Percentiles rank a stretch among this genome's conserved stretches.
phyloP scores from a whole-genome alignment of 495 filamentous ascomycete species.

The Xylaria venustula region DNA sequence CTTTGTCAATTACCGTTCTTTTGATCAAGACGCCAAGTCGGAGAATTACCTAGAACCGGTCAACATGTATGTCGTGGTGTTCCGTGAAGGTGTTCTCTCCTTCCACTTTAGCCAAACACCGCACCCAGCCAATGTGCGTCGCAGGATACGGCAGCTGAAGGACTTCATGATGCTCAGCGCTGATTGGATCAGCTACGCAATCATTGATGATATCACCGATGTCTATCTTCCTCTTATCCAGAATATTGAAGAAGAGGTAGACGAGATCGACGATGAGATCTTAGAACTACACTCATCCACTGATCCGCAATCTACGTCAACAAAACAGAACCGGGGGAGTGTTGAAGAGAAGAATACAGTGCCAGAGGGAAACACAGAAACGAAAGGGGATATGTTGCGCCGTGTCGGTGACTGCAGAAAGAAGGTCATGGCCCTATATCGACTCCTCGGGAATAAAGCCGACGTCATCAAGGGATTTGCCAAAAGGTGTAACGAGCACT shows the following conservation, averaged over 20 bases:
- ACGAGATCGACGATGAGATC: conserved; percentile 83
- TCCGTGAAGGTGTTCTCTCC: conserved; percentile 89
- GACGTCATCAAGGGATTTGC: conserved; percentile 99
- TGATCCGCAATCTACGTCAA: conserved; percentile 30
- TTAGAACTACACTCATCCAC: conserved; percentile 66
- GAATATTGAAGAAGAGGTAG: conserved; percentile 83
- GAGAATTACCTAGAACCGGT: conserved; percentile 91
- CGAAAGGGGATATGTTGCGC: conserved; percentile 79
- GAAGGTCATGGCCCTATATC: conserved; percentile 92
- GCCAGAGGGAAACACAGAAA: conserved; percentile 49
- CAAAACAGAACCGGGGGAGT: conserved; percentile 31
- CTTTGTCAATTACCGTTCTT: conserved; percentile 95
- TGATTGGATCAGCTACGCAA: conserved; percentile 97
- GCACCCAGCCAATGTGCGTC: conserved; percentile 91
- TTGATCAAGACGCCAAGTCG: conserved; percentile 86
- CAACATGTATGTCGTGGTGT: conserved; percentile 97
- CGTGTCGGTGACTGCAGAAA: conserved; percentile 91
- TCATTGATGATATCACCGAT: conserved; percentile 98
- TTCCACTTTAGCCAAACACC: conserved; percentile 95
- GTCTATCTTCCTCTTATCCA: conserved; percentile 90
- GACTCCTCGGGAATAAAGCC: conserved; percentile 92
- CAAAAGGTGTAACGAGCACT: conserved; percentile 98
- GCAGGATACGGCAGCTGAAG: conserved; percentile 86
- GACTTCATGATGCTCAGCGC: conserved; percentile 91
- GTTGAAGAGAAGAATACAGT: conserved; percentile 44